A percentile compares a stretch with the other conserved stretches of the same genome.
Conservation (phyloP, 2,329 filamentous ascomycete genomes). For the Stemphylium beticola region DNA sequence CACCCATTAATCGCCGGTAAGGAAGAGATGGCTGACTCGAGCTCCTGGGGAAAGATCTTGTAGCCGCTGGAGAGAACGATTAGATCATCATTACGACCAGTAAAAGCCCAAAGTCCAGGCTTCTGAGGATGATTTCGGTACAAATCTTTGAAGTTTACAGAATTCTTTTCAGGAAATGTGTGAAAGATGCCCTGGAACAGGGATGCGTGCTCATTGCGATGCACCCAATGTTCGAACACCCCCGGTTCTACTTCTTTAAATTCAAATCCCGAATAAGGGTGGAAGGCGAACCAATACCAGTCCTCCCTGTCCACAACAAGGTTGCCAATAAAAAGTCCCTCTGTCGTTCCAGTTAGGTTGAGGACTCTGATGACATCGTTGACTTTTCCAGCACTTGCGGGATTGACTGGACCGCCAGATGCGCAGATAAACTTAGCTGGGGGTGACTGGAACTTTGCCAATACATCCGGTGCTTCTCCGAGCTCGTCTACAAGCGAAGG, state of each 20-base stretch:
- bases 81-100: slow-evolving; percentile 24
- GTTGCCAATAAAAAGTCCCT: slow-evolving; percentile 28
- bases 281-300: slow-evolving; percentile 35
- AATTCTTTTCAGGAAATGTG: slow-evolving; percentile 23
- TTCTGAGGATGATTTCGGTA: slow-evolving; percentile 26
- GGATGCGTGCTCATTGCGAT: slow-evolving; percentile 34
- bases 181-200: slow-evolving; percentile 30
- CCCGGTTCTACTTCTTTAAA: slow-evolving; percentile 30
- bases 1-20: slow-evolving; percentile 39
- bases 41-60: slow-evolving; percentile 25
- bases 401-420: slow-evolving; percentile 42
- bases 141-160: slow-evolving; percentile 27
- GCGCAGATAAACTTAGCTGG: slow-evolving; percentile 35
- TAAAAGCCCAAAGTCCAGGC: slow-evolving; percentile 25
- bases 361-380: slow-evolving; percentile 23
- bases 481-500: slow-evolving; percentile 34
- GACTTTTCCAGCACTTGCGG: slow-evolving; percentile 21
- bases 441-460: slow-evolving; percentile 20
- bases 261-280: slow-evolving; percentile 24
- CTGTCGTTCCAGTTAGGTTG: slow-evolving; percentile 30
- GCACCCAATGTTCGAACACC: slow-evolving; percentile 47
- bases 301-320: slow-evolving; percentile 17
- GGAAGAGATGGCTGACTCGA: slow-evolving; percentile 28
- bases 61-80: slow-evolving; percentile 29
- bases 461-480: slow-evolving; percentile 22